Percentiles rank a stretch among this genome's conserved stretches.
These are phyloP conservation scores for Auriscalpium microsporum DNA, from an alignment of 768 basidiomycete genomes.

Conservation along the genomic window DNA sequence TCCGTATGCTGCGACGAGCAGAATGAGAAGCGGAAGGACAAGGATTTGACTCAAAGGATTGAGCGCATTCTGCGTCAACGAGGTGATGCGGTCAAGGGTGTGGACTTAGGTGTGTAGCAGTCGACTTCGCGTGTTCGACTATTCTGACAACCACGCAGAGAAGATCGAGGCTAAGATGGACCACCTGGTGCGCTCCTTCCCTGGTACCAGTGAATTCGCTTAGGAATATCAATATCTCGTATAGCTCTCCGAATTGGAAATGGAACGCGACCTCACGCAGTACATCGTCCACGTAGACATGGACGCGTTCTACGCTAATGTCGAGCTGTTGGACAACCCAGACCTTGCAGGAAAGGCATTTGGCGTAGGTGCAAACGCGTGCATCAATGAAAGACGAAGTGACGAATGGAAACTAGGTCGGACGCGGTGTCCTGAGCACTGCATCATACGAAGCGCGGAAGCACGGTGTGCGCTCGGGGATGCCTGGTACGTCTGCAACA, in stretches of 20 bases:
- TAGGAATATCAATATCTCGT: neutral
- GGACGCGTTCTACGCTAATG: slow-evolving; percentile 87
- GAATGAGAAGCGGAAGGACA: slow-evolving; percentile 89
- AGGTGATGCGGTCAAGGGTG: slow-evolving; percentile 47
- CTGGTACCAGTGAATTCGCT: neutral
- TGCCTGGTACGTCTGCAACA: slow-evolving; percentile 57
- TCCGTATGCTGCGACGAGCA: slow-evolving; percentile 21
- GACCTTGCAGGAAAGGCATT: slow-evolving; percentile 64
- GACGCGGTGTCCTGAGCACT: slow-evolving; percentile 76
- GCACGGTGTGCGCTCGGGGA: slow-evolving; percentile 87
- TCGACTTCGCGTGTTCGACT: neutral
- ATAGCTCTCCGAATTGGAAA: slow-evolving; percentile 65
- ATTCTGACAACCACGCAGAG: slow-evolving; percentile 25
- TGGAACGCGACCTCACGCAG: slow-evolving; percentile 69
- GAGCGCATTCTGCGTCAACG: slow-evolving; percentile 55
- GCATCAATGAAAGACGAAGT: no score
- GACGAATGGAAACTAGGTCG: slow-evolving; percentile 38
- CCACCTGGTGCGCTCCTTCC: slow-evolving; percentile 44
- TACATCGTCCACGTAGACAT: slow-evolving; percentile 91
- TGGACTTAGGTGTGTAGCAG: slow-evolving; percentile 45
- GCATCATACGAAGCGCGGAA: slow-evolving; percentile 91
- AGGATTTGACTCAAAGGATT: slow-evolving; percentile 73
- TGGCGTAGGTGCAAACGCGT: slow-evolving; percentile 35
- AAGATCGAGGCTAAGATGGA: slow-evolving; percentile 63
- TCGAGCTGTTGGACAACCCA: slow-evolving; percentile 63